These are phyloP conservation scores for Suillus sp. DNA, from an alignment of 768 basidiomycete genomes.

Conservation along the genomic window DNA sequence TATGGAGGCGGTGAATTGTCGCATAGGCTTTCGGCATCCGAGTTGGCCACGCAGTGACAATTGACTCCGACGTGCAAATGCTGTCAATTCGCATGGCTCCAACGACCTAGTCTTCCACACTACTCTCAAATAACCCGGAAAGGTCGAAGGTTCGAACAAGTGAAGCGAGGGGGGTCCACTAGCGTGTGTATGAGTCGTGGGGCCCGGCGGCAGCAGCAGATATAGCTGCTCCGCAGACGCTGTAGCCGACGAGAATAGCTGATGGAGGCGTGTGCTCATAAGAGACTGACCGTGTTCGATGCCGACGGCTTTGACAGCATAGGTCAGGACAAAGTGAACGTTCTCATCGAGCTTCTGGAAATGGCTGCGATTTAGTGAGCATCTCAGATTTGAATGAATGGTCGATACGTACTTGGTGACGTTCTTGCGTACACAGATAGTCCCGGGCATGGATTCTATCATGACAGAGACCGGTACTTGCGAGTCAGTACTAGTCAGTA, in stretches of 20 bases:
- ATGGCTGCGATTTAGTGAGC: constrained; percentile 48
- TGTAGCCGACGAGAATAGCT: constrained; percentile 85
- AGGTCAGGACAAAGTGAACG: constrained; percentile 69
- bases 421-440: constrained; percentile 86
- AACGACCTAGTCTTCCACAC: constrained; percentile 50
- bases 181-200: constrained; percentile 59
- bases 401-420: constrained; percentile 71
- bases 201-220: constrained; percentile 28
- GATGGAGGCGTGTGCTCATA: constrained; percentile 16
- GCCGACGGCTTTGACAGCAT: constrained; percentile 67
- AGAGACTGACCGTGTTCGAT: constrained; percentile 72
- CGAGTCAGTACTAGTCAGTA: constrained; percentile 88
- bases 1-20: background rate
- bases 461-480: constrained; percentile 83
- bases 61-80: constrained; percentile 47
- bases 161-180: constrained; percentile 68
- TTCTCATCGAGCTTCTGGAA: constrained; percentile 72
- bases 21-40: constrained; percentile 20
- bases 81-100: constrained; percentile 58
- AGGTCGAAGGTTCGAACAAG: constrained; percentile 48
- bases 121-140: constrained; percentile 32
- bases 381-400: background rate
- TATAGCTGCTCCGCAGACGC: constrained; percentile 67
- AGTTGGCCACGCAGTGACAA: constrained; percentile 45
- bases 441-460: constrained; percentile 73